Evolutionary conservation across 768 basidiomycete species (phyloP).

Genomic region (Trametes punicea): DNA sequence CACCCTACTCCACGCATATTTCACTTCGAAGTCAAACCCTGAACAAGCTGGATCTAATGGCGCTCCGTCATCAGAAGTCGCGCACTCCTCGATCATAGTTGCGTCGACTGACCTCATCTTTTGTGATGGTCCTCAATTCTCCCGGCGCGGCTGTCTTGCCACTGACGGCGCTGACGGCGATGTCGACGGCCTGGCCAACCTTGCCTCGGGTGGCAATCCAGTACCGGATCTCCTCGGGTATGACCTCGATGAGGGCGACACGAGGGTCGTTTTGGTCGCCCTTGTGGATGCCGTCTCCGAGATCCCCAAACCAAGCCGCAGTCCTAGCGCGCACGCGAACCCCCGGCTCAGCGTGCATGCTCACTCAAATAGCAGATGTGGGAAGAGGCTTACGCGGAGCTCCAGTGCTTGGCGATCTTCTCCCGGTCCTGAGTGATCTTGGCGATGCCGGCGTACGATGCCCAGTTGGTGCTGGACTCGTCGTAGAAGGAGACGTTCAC

Average conservation of each 20-base stretch:
- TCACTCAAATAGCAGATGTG: not conserved
- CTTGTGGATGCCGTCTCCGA: constrained; percentile 80
- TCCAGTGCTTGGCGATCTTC: constrained; percentile 63
- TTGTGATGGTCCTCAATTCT: constrained; percentile 70
- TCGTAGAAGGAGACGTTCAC: constrained; percentile 83
- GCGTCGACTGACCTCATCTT: constrained; percentile 55
- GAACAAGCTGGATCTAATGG: constrained; percentile 21
- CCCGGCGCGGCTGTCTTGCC: constrained; percentile 70
- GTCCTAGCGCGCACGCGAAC: constrained; percentile 40
- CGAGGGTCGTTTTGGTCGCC: constrained; percentile 81
- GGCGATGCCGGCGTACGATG: constrained; percentile 72
- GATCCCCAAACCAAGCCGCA: constrained; percentile 80
- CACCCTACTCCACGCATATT: no score
- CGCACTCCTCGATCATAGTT: no score
- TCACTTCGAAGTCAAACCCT: constrained; percentile 23
- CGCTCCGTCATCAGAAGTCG: no score
- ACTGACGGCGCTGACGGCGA: constrained; percentile 53
- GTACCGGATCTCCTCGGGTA: constrained; percentile 79
- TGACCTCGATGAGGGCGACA: constrained; percentile 72
- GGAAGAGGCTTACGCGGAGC: constrained; percentile 38
- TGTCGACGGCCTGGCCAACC: constrained; percentile 57
- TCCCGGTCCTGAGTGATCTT: constrained; percentile 59
- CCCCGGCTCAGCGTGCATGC: no score
- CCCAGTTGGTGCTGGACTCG: constrained; percentile 70
- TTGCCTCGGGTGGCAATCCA: constrained; percentile 65